Evolutionary conservation across 192 early-diverging fungal genomes (phyloP), one percentile per base, ranked within the genome.

Genomic region (Coemansia guatemalensis): DNA sequence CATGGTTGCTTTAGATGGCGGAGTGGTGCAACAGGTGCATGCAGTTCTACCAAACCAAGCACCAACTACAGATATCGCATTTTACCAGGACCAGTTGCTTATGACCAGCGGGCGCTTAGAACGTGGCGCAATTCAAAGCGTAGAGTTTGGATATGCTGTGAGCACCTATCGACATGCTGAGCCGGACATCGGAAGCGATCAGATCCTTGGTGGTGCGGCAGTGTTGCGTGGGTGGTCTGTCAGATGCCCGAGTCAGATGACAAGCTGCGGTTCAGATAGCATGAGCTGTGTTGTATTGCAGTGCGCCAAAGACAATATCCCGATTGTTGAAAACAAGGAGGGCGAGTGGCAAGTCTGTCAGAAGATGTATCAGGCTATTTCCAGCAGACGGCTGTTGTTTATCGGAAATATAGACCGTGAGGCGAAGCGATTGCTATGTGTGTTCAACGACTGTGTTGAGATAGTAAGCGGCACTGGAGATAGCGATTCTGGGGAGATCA

Each of bases 11-110:
- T 49, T 48, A n/a, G 25, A 21, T 26, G 30, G 14, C n/a, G 60
- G 4, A 4, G n/a, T 26, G 48, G 55, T 51, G 20, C 54, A 14
- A 8, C 47, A 54, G 9, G 20, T 26, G 9, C 12, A 9, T 8
- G 11, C 53, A 25, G 64, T 69, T 8, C 50, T 78, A 0, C 50
- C 58, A 29, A 73, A 67, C 65, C 75, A 72, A 26, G 68, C 69
- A 22, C 75, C 75, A 2, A 54, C 66, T 24, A 22, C 59, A 5
- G 69, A 71, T 53, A 54, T 72, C 41, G 35, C 47, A 8, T 48
- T 78, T 47, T 35, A 32, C 0, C 55, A 21, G 1, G 41, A 62
- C 21, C 39, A 8, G 30, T 25, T 35, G 59, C 69, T 64, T 24
- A 58, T 64, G 69, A 67, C 75, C 1, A 53, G 50, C 41, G 60